These are phyloP conservation scores for Paramecium pentaurelia DNA, from an alignment of 73 alveolate genomes.

Conservation along the genomic window DNA sequence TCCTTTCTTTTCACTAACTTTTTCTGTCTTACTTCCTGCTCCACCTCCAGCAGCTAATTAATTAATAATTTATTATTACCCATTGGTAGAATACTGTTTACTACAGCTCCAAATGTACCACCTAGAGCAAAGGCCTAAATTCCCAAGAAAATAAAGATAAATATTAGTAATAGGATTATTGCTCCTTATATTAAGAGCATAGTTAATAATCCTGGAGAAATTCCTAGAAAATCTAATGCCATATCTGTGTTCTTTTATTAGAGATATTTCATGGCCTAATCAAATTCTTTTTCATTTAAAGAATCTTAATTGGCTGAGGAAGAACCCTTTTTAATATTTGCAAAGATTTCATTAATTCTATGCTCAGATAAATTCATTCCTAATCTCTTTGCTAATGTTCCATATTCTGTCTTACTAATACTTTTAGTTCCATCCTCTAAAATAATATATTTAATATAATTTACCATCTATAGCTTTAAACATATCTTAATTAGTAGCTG, in stretches of 20 bases:
- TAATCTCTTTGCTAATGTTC: conserved; percentile 26
- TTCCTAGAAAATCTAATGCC: conserved; percentile 59
- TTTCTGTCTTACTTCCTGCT: conserved; percentile 38
- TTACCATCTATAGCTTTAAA: conserved; percentile 43
- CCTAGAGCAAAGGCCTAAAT: conserved; percentile 57
- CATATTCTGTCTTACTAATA: conserved; percentile 37
- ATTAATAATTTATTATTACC: background rate
- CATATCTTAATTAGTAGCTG: conserved; percentile 18
- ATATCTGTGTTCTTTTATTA: conserved; percentile 53
- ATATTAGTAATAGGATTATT: conserved; percentile 25
- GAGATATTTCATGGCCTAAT: conserved; percentile 47
- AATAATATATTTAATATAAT: background rate
- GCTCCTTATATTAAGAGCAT: conserved; percentile 17
- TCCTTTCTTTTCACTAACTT: background rate
- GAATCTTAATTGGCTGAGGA: background rate
- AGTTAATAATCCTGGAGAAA: conserved; percentile 53
- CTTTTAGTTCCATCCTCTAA: conserved; percentile 19
- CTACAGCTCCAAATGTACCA: conserved; percentile 56
- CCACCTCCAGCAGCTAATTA: conserved; percentile 52
- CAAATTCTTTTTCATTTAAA: conserved; percentile 55
- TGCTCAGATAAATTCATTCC: conserved; percentile 59
- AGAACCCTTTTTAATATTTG: conserved; percentile 43
- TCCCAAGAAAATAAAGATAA: conserved; percentile 51
- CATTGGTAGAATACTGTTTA: conserved; percentile 44
- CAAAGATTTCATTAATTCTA: conserved; percentile 62